These are phyloP conservation scores for Termitomyces sp. DNA, from an alignment of 768 basidiomycete genomes.

Conservation along the genomic window DNA sequence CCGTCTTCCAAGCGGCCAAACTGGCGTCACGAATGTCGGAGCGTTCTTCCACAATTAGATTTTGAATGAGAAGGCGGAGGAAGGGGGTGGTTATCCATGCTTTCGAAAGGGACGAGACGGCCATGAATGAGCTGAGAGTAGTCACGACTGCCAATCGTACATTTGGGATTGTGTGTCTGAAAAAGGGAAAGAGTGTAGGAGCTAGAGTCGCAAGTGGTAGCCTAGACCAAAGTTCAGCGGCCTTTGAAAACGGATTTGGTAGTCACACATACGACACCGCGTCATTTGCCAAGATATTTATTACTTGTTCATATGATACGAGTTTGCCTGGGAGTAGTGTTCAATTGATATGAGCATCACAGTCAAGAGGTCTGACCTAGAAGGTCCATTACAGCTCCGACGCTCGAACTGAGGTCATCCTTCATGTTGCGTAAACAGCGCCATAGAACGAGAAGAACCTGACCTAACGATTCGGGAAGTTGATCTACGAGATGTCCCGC, in stretches of 20 bases:
- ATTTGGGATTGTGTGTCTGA: slow-evolving; percentile 92
- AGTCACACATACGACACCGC: slow-evolving; percentile 56
- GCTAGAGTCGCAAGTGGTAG: slow-evolving; percentile 79
- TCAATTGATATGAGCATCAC: not conserved
- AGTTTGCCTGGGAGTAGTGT: slow-evolving; percentile 59
- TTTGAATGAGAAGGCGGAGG: slow-evolving; percentile 87
- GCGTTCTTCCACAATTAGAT: slow-evolving; percentile 89
- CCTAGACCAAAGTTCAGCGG: slow-evolving; percentile 34
- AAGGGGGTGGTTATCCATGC: slow-evolving; percentile 82
- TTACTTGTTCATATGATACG: slow-evolving; percentile 76
- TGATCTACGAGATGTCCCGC: slow-evolving; percentile 74
- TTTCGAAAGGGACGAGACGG: slow-evolving; percentile 64
- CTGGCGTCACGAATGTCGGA: slow-evolving; percentile 77
- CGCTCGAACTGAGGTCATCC: slow-evolving; percentile 95
- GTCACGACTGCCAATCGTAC: slow-evolving; percentile 93
- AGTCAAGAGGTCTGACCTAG: slow-evolving; percentile 53
- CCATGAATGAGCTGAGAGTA: slow-evolving; percentile 84
- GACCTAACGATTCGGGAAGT: slow-evolving; percentile 66
- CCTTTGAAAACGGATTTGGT: not conserved
- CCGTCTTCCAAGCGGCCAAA: slow-evolving; percentile 69
- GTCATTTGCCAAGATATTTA: slow-evolving; percentile 67
- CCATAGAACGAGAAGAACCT: slow-evolving; percentile 86
- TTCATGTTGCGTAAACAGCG: slow-evolving; percentile 88
- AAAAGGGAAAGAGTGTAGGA: slow-evolving; percentile 90
- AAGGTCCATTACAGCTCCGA: slow-evolving; percentile 96